phyloP scores from a whole-genome alignment of 2,329 filamentous ascomycete species.

The Aspergillus eucalypticola region DNA sequence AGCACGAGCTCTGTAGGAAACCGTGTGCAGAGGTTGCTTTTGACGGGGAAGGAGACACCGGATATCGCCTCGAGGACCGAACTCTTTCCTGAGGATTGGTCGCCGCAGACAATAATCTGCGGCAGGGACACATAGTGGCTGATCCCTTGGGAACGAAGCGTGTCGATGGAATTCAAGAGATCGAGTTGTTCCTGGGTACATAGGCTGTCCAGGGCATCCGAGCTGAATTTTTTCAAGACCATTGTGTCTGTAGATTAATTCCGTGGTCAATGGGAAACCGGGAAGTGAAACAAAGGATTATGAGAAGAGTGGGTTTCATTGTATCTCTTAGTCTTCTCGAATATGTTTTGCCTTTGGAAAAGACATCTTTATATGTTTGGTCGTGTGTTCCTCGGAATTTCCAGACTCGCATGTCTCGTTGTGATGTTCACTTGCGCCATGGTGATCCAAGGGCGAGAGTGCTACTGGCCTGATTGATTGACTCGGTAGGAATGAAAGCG shows the following conservation, averaged over 20 bases:
- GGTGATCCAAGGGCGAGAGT: too few species aligned
- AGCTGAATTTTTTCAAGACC: constrained; percentile 16
- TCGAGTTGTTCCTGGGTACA: constrained; percentile 53
- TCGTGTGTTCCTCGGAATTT: too few species aligned
- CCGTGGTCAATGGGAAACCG: too few species aligned
- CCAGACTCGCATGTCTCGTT: too few species aligned
- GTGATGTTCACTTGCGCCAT: too few species aligned
- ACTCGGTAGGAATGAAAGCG: too few species aligned
- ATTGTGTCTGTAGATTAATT: not conserved
- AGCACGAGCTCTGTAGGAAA: constrained; percentile 63
- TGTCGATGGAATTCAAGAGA: constrained; percentile 60
- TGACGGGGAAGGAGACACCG: constrained; percentile 61
- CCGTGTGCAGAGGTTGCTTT: constrained; percentile 62
- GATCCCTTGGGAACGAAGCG: constrained; percentile 55
- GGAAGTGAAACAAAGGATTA: too few species aligned
- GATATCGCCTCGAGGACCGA: constrained; percentile 63
- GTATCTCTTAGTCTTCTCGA: too few species aligned
- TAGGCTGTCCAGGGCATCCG: constrained; percentile 16
- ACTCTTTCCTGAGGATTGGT: constrained; percentile 65
- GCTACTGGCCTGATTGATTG: too few species aligned
- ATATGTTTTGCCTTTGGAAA: too few species aligned
- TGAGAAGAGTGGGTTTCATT: too few species aligned
- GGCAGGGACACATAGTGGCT: constrained; percentile 55
- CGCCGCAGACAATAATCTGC: constrained; percentile 65
- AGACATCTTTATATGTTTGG: too few species aligned